A percentile compares a stretch with the other conserved stretches of the same genome.
These are phyloP conservation scores for Peronosclerospora sorghi DNA, from an alignment of 352 stramenopile species.

Conservation along the genomic window DNA sequence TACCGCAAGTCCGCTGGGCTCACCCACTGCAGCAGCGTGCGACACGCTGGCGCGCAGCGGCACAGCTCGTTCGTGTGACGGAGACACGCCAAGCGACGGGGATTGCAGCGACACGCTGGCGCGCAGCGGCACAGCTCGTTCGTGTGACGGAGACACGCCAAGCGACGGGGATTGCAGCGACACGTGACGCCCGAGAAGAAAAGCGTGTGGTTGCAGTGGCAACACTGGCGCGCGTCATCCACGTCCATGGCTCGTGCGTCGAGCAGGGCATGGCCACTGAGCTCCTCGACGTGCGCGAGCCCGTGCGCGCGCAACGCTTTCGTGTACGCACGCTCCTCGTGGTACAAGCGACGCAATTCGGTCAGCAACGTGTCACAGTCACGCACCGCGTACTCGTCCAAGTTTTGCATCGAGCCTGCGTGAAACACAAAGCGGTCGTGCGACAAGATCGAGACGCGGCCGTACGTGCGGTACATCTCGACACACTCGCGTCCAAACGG, in stretches of 20 bases:
- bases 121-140: constrained; percentile 77
- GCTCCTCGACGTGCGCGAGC: constrained; percentile 41
- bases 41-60: constrained; percentile 37
- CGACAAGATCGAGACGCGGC: constrained; percentile 63
- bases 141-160: constrained; percentile 57
- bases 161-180: constrained; percentile 36
- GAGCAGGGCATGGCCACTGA: constrained; percentile 55
- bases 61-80: constrained; percentile 60
- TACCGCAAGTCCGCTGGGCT: constrained; percentile 47
- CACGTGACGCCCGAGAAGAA: constrained; percentile 77
- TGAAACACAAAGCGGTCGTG: constrained; percentile 78
- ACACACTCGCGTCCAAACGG: constrained; percentile 62
- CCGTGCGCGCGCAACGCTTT: constrained; percentile 32
- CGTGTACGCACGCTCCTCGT: constrained; percentile 57
- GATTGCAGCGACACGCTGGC: constrained; percentile 53
- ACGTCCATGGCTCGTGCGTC: constrained; percentile 63
- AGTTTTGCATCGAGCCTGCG: constrained; percentile 50
- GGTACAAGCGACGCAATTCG: constrained; percentile 54
- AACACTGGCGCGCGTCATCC: constrained; percentile 63
- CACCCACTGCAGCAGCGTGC: constrained; percentile 60
- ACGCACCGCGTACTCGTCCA: constrained; percentile 44
- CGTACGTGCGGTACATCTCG: constrained; percentile 55
- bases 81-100: constrained; percentile 45
- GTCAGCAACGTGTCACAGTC: constrained; percentile 61
- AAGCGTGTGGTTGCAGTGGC: constrained; percentile 59